Evolutionary conservation across 2,329 filamentous ascomycete species (phyloP).

Genomic region (Alternaria panax): DNA sequence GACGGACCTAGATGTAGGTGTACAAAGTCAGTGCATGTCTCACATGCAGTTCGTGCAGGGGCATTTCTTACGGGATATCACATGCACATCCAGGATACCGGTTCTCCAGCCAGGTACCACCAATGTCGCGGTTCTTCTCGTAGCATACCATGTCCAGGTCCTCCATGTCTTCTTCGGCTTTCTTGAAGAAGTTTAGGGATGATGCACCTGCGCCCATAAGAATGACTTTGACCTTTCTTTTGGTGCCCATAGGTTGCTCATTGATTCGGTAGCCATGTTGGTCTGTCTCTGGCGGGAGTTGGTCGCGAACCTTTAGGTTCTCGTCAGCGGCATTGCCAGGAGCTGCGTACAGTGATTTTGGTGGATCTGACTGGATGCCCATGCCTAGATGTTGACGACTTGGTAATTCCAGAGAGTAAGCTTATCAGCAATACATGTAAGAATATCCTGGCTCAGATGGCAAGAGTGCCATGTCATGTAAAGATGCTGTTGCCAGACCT

Average conservation of each 20-base stretch:
- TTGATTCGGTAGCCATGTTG: constrained; percentile 53
- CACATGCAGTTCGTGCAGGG: no score
- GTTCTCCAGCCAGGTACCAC: constrained; percentile 55
- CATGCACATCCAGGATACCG: constrained; percentile 53
- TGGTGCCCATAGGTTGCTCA: constrained; percentile 55
- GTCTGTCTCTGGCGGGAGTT: constrained; percentile 47
- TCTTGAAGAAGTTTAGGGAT: constrained; percentile 54
- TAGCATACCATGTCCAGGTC: constrained; percentile 53
- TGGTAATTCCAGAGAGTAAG: neutral
- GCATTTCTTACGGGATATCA: constrained; percentile 32
- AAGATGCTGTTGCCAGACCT: constrained; percentile 16
- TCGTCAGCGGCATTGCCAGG: constrained; percentile 34
- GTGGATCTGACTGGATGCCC: constrained; percentile 30
- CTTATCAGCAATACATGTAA: neutral
- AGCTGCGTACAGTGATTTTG: constrained; percentile 24
- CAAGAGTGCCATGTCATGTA: constrained; percentile 5
- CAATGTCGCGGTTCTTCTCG: constrained; percentile 52
- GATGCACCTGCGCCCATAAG: constrained; percentile 56
- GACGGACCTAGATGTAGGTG: no score
- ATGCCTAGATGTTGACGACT: constrained; percentile 9
- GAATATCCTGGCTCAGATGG: neutral
- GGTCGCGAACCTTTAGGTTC: constrained; percentile 36
- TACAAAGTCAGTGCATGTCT: no score
- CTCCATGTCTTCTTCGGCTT: constrained; percentile 53
- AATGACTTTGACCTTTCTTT: constrained; percentile 50